phyloP scores from a whole-genome alignment of 2,329 filamentous ascomycete genomes.

The Nemania sp. region DNA sequence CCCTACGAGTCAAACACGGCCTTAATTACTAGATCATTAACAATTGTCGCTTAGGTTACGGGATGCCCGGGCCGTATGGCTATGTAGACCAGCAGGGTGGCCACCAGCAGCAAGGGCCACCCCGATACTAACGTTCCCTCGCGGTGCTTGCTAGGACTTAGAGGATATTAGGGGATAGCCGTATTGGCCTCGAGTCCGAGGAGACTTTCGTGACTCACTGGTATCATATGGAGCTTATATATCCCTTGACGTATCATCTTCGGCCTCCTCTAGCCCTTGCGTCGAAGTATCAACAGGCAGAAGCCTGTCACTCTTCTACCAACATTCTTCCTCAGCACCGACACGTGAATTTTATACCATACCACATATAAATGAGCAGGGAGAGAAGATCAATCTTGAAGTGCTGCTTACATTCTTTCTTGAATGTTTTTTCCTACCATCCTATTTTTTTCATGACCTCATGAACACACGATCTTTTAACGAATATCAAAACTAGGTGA shows the following conservation, averaged over 20 bases:
- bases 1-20: slow-evolving; percentile 4
- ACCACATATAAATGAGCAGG: not conserved
- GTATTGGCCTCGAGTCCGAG: not conserved
- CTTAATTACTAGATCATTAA: slow-evolving; percentile 7
- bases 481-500: slow-evolving; percentile 9
- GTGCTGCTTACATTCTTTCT: slow-evolving; percentile 32
- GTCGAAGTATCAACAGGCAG: slow-evolving; percentile 10
- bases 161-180: slow-evolving; percentile 13
- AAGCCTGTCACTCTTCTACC: slow-evolving; percentile 27
- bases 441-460: slow-evolving; percentile 32
- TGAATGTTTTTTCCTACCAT: slow-evolving; percentile 11
- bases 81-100: slow-evolving; percentile 58
- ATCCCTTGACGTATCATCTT: slow-evolving; percentile 20
- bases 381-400: not conserved
- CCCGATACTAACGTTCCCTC: slow-evolving; percentile 55
- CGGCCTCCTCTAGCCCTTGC: not conserved
- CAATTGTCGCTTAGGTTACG: slow-evolving; percentile 44
- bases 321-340: slow-evolving; percentile 13
- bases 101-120: slow-evolving; percentile 55
- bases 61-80: slow-evolving; percentile 54
- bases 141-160: not conserved
- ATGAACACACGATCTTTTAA: slow-evolving; percentile 41
- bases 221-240: slow-evolving; percentile 5
- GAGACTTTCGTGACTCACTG: not conserved
- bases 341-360: slow-evolving; percentile 3